Conservation (phyloP, 257 asterid species). For the Solanum sparsipilum region DNA sequence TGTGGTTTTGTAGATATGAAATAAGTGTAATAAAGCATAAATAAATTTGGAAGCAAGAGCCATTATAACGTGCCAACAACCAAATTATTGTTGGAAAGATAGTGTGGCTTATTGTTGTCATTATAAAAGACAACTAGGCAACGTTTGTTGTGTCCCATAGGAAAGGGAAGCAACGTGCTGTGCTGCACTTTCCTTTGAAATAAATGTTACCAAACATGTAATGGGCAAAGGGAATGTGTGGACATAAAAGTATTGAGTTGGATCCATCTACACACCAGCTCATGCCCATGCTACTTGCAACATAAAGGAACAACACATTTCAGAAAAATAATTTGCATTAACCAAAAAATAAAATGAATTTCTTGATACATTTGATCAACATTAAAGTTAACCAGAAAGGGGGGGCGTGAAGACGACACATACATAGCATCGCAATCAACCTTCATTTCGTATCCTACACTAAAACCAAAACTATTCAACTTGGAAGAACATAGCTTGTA, state of each 20-base stretch:
- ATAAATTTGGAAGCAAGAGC: too few relatives aligned
- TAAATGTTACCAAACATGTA: background rate
- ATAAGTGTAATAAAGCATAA: background rate
- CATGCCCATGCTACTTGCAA: background rate
- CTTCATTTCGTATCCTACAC: slow-evolving; percentile 12
- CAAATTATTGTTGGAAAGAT: background rate
- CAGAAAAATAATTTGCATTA: slow-evolving; percentile 10
- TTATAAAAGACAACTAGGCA: background rate
- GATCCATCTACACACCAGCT: background rate
- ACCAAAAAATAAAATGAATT: slow-evolving; percentile 13
- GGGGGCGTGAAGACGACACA: background rate
- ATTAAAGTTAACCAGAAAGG: background rate
- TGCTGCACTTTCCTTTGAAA: background rate
- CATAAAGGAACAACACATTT: background rate
- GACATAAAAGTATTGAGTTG: background rate
- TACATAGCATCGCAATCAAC: background rate
- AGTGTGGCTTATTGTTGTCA: background rate
- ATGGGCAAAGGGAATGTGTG: background rate
- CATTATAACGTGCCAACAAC: background rate
- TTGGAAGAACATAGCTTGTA: background rate
- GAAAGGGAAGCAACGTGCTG: background rate
- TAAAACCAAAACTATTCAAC: slow-evolving; percentile 13
- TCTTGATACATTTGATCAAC: slow-evolving; percentile 24
- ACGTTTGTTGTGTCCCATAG: background rate
- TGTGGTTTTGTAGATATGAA: background rate